Evolutionary conservation across 208 protist species (phyloP), one percentile per base, ranked within the genome.

Genomic region (Endotrypanum monterogeii): DNA sequence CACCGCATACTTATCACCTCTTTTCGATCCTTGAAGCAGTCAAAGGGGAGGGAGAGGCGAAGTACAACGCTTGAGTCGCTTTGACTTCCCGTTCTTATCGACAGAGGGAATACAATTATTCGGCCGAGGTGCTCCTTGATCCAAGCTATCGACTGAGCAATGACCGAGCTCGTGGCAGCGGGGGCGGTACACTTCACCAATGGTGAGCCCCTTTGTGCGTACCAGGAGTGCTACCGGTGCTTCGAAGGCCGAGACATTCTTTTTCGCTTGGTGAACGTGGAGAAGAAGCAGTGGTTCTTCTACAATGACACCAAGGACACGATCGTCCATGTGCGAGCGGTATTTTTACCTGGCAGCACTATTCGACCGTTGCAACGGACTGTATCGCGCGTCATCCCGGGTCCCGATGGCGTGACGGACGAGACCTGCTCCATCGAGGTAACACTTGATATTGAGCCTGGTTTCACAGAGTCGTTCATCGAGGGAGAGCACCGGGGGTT

Each of bases 401-500:
- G 58, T 48, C 63, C 67, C 18, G 46, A 23, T 30, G 76, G 73
- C 32, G 50, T 56, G 4, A n/a, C 51, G 11, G 76, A 83, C 41
- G 76, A 72, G 16, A 67, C 74, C 20, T 83, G 87, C 41, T 76
- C 87, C 41, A 71, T 73, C 23, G 85, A 89, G 69, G 90, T 86
- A 12, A 84, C 81, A 28, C 71, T 97, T 1, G 86, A 92, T 30
- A 85, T 97, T 20, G 78, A 91, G 50, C 93, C 93, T 0, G 83
- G 86, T 56, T 83, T 77, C 67, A 97, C 91, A 23, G 85, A 91
- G 78, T 74, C 88, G 56, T 97, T 94, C 73, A 85, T 97, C 69
- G 84, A 89, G 60, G 87, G 87, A 41, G 61, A 62, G 14, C 69
- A 85, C 63, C 90, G 75, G 25, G 86, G 86, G 0, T 89, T 86